Base-by-base conservation (phyloP, 192 early-diverging fungal genomes). In the Coemansia sp. region DNA sequence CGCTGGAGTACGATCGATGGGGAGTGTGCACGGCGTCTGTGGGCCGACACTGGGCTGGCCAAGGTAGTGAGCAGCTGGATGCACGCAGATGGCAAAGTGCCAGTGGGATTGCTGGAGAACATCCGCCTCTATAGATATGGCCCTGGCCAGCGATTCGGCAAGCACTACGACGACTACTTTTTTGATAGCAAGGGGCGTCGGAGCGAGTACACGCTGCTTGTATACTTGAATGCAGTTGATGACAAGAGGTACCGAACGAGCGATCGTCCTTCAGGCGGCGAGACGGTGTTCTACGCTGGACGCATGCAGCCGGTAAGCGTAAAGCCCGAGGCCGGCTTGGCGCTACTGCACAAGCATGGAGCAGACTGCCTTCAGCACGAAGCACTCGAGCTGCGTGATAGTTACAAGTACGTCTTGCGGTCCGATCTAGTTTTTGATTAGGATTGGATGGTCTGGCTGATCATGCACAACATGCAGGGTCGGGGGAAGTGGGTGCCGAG, bases 361-460 rank as follows among this genome's bases (percentile, higher is more conserved):
- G 84, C 82, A 4, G 81, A 83, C 55, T 87, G 85, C 54, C 75
- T 87, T 36, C 70, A 83, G 58, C 85, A 87, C 69, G 85, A 87
- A 33, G 83, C 73, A 0, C 60, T 77, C 38, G 78, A 76, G 40
- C 76, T 87, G 5, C 65, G 67, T 32, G 68, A 76, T 36, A 82
- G 85, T 34, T 79, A 61, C 68, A 87, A 87, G 58, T 87, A 85
- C 37, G 78, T 87, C 6, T 43, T 87, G 43, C 69, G 85, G 1
- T 85, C 85, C 14, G 85, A 87, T 64, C 72, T 87, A 0, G 60
- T 87, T 11, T 85, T 79, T 62, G 68, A 59, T 7, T 80, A 53
- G 34, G 33, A 44, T 11, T 14, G 27, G 43, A 11, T 46, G 43
- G 43, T 46, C 43, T 46, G 38, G 38, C 41, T 44, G 19, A 44